Conservation (phyloP, 2,329 filamentous ascomycete genomes). For the Penicillium nordicum region DNA sequence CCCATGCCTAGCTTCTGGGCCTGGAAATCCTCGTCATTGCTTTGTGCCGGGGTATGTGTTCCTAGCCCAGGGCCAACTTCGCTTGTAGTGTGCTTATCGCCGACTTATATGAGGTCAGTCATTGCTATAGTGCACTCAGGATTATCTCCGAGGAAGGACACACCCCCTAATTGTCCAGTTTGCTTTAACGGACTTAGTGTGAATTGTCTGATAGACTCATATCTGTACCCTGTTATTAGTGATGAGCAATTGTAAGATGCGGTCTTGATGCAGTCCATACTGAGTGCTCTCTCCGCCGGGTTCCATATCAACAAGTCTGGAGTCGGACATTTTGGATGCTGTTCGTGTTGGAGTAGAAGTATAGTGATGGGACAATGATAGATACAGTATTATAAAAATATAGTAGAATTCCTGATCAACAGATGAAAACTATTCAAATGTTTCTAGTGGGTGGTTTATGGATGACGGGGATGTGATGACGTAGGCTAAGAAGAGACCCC, state of each 20-base stretch:
- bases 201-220: conserved; percentile 56
- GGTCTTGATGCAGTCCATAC: conserved; percentile 33
- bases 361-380: neutral
- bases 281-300: conserved; percentile 59
- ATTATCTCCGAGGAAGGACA: neutral
- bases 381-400: neutral
- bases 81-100: conserved; percentile 33
- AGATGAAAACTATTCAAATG: neutral
- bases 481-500: conserved; percentile 11
- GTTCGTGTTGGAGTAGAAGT: neutral
- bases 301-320: conserved; percentile 57
- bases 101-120: conserved; percentile 17
- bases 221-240: conserved; percentile 38
- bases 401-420: neutral
- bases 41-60: conserved; percentile 44
- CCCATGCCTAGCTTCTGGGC: conserved; percentile 57
- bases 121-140: neutral
- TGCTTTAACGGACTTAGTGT: conserved; percentile 51
- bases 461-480: conserved; percentile 20
- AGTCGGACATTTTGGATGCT: conserved; percentile 43
- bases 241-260: neutral
- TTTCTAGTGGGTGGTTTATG: neutral
- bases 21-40: conserved; percentile 50
- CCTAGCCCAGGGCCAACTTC: conserved; percentile 30
- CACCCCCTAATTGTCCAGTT: conserved; percentile 57